Evolutionary conservation across 306 rosid species (phyloP).

Genomic region (Citrullus mucosospermus): DNA sequence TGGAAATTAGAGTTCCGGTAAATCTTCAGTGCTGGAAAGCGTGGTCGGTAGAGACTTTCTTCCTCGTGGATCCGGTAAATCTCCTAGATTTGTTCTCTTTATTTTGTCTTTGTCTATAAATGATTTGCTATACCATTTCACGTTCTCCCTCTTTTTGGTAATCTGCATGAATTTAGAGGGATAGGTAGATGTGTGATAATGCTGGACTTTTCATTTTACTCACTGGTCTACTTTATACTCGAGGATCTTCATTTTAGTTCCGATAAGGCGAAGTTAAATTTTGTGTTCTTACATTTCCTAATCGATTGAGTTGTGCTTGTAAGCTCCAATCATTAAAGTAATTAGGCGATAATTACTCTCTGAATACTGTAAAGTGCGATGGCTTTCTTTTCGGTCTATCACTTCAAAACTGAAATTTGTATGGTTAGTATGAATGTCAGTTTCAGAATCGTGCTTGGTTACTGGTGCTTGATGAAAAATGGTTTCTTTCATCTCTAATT

Average conservation of each 20-base stretch:
- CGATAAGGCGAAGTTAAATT: background rate
- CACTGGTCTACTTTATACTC: background rate
- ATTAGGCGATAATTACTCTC: background rate
- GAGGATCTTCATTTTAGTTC: background rate
- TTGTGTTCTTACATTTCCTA: background rate
- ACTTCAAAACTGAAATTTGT: background rate
- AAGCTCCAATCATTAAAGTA: background rate
- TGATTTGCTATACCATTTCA: background rate
- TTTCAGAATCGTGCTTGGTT: background rate
- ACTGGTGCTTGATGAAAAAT: background rate
- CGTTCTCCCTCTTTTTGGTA: background rate
- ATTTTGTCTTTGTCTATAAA: background rate
- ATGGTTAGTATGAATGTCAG: background rate
- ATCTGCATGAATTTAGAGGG: background rate
- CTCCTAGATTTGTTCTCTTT: background rate
- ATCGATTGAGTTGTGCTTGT: background rate
- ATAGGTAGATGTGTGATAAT: background rate
- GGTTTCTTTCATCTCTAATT: background rate
- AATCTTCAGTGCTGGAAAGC: constrained; percentile 93
- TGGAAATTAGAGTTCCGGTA: constrained; percentile 71
- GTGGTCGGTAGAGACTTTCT: constrained; percentile 96
- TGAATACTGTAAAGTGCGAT: background rate
- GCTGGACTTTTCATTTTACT: background rate
- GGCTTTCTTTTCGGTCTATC: background rate
- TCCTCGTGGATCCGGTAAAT: constrained; percentile 96